Conservation (phyloP, 768 basidiomycete species). For the Russula earlei region DNA sequence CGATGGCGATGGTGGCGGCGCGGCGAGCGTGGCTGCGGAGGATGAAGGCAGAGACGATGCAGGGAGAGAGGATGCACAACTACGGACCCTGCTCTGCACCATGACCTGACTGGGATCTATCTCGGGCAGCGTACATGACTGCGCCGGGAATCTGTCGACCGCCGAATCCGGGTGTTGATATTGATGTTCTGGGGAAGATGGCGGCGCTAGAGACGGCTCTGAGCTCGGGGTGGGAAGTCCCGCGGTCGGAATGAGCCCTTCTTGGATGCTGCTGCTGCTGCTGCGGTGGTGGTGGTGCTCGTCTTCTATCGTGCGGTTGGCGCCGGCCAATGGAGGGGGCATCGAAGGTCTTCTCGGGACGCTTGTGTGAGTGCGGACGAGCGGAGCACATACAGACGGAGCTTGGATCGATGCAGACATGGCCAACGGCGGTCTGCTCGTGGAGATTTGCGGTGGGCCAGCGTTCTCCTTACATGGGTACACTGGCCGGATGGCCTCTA, state of each 20-base stretch:
- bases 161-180: too few species aligned
- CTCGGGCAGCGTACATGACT: background rate
- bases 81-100: background rate
- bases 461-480: slow-evolving; percentile 68
- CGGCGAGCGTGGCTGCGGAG: too few species aligned
- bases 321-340: too few species aligned
- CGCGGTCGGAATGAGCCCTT: background rate
- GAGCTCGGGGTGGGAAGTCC: slow-evolving; percentile 5
- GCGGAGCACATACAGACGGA: too few species aligned
- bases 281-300: too few species aligned
- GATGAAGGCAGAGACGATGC: slow-evolving; percentile 7
- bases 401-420: too few species aligned
- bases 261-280: background rate
- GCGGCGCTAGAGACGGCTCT: background rate
- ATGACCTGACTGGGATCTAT: background rate
- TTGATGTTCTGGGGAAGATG: too few species aligned
- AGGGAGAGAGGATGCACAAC: slow-evolving; percentile 4
- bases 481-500: slow-evolving; percentile 51
- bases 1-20: too few species aligned
- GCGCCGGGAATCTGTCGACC: background rate
- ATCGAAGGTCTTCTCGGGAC: too few species aligned
- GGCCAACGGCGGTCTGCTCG: too few species aligned
- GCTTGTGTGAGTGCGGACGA: too few species aligned
- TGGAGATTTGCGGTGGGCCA: slow-evolving; percentile 22
- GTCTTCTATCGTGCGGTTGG: too few species aligned